Evolutionary conservation across 2,329 filamentous ascomycete species (phyloP).

Genomic region (Cercospora brassicicola): DNA sequence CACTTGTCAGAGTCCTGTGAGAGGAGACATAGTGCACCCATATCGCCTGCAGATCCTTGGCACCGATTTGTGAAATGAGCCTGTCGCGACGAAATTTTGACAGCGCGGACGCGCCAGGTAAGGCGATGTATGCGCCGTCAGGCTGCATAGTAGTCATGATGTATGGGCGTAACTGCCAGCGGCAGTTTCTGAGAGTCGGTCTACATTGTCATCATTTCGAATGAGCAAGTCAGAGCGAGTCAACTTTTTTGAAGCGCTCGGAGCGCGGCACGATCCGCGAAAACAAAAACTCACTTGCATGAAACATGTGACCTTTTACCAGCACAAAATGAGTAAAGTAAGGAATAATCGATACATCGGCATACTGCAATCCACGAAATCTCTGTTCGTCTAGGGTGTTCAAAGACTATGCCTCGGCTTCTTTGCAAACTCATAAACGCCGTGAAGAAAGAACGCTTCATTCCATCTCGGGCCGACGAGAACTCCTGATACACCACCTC

Average conservation of each 20-base stretch:
- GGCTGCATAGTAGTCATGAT: constrained; percentile 14
- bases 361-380: constrained; percentile 8
- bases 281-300: not conserved
- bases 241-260: constrained; percentile 9
- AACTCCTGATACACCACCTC: constrained; percentile 1
- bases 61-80: constrained; percentile 49
- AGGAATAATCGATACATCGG: not conserved
- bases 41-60: constrained; percentile 50
- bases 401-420: constrained; percentile 27
- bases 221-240: not conserved
- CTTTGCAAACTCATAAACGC: constrained; percentile 13
- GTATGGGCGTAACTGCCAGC: constrained; percentile 17
- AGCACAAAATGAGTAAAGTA: not conserved
- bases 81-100: constrained; percentile 52
- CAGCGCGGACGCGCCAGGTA: constrained; percentile 57
- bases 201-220: constrained; percentile 6
- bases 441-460: constrained; percentile 12
- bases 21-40: constrained; percentile 55
- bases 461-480: constrained; percentile 5
- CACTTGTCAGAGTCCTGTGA: constrained; percentile 42
- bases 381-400: constrained; percentile 28
- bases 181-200: constrained; percentile 18
- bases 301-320: constrained; percentile 7
- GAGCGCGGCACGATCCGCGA: constrained; percentile 4
- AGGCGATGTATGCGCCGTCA: constrained; percentile 42